Percentiles rank a stretch among this genome's conserved stretches.
Conservation (phyloP, 495 filamentous ascomycete genomes). For the Mytilinidion resinicola region DNA sequence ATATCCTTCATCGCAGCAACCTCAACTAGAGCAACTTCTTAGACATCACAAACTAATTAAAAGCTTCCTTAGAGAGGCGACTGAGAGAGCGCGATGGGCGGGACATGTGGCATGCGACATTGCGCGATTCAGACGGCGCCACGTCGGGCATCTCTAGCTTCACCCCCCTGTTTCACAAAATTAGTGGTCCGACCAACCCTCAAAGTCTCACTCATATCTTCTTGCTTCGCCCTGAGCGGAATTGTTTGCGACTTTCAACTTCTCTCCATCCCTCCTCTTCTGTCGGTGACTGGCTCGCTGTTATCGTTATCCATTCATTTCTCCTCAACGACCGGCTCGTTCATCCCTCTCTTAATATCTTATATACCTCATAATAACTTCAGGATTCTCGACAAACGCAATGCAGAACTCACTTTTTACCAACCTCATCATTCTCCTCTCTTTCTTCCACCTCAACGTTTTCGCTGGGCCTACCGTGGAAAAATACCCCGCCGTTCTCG, state of each 20-base stretch:
- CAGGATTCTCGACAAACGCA: neutral
- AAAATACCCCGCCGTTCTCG: conserved; percentile 1
- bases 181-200: neutral
- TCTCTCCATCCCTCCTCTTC: conserved; percentile 1
- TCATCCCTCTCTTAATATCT: conserved; percentile 4
- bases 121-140: neutral
- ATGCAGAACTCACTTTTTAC: conserved; percentile 18
- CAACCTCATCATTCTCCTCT: conserved; percentile 13
- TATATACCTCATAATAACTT: neutral
- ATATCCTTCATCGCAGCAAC: neutral
- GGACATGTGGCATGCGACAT: conserved; percentile 1
- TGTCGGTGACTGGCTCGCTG: conserved; percentile 7
- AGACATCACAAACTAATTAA: neutral
- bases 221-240: neutral
- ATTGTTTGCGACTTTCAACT: neutral
- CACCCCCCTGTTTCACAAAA: conserved; percentile 9
- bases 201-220: neutral
- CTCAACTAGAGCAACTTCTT: neutral
- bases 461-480: conserved; percentile 4
- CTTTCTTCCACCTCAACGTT: conserved; percentile 4
- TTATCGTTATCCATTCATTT: neutral
- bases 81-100: neutral
- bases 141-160: conserved; percentile 9
- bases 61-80: neutral
- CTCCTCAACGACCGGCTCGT: conserved; percentile 1